phyloP scores from a whole-genome alignment of 2,329 filamentous ascomycete genomes.

The Calonectria ilicicola region DNA sequence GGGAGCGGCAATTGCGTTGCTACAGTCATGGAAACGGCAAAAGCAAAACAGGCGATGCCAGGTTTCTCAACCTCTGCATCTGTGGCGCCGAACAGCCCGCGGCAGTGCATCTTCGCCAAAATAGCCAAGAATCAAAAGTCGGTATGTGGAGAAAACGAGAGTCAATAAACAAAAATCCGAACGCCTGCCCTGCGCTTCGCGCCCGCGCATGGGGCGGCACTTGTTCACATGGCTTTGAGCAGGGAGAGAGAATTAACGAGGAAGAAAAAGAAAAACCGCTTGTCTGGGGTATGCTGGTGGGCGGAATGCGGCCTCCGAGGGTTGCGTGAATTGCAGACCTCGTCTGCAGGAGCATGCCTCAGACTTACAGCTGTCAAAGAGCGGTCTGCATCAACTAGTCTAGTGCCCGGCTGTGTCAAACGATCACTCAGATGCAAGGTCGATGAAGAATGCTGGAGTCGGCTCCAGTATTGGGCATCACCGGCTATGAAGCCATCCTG shows the following conservation, averaged over 20 bases:
- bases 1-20: constrained; percentile 8
- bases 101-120: constrained; percentile 19
- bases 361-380: constrained; percentile 43
- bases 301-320: constrained; percentile 29
- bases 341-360: constrained; percentile 36
- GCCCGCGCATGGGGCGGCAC: constrained; percentile 35
- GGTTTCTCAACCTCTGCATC: neutral
- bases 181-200: constrained; percentile 23
- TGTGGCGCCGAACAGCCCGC: neutral
- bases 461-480: neutral
- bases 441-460: neutral
- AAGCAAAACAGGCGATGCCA: neutral
- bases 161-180: constrained; percentile 12
- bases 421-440: neutral
- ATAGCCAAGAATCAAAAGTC: constrained; percentile 26
- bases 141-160: constrained; percentile 13
- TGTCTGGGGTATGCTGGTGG: constrained; percentile 24
- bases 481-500: neutral
- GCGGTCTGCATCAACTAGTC: constrained; percentile 41
- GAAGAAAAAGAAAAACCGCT: constrained; percentile 6
- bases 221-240: neutral
- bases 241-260: neutral
- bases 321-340: constrained; percentile 24
- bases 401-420: constrained; percentile 29
- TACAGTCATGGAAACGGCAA: neutral